Percentiles rank a stretch among this genome's conserved stretches.
Evolutionary conservation across 2,329 filamentous ascomycete species (phyloP).

Genomic region (Cladosporium sp.): DNA sequence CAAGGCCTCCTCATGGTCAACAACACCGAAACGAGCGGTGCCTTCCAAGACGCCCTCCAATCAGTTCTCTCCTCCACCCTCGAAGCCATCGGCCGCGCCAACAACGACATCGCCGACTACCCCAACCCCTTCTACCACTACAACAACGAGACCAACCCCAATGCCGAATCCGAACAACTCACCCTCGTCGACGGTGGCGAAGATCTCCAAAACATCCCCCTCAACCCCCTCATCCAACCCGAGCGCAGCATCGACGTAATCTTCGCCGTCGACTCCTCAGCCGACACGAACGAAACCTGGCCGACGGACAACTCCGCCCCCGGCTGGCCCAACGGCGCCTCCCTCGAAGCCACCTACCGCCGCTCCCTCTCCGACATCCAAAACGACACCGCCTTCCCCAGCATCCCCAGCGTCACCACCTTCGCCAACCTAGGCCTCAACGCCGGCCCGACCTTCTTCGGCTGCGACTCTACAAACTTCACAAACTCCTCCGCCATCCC

Average conservation of each 20-base stretch:
- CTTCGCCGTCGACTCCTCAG: slow-evolving; percentile 73
- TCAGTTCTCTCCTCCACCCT: slow-evolving; percentile 52
- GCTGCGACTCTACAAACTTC: slow-evolving; percentile 64
- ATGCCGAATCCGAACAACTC: slow-evolving; percentile 50
- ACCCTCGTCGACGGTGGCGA: slow-evolving; percentile 75
- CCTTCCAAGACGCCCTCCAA: slow-evolving; percentile 42
- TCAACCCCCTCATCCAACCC: slow-evolving; percentile 72
- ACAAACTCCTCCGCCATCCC: slow-evolving; percentile 40
- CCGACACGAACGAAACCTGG: slow-evolving; percentile 53
- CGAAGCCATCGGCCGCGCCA: slow-evolving; percentile 48
- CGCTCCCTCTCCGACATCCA: slow-evolving; percentile 55
- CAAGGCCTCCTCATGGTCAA: slow-evolving; percentile 64
- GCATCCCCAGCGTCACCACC: slow-evolving; percentile 68
- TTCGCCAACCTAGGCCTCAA: slow-evolving; percentile 75
- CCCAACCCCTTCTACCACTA: slow-evolving; percentile 73
- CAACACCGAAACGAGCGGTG: slow-evolving; percentile 36
- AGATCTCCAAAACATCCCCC: slow-evolving; percentile 72
- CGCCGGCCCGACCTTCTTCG: slow-evolving; percentile 69
- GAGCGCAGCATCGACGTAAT: slow-evolving; percentile 70
- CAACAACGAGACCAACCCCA: slow-evolving; percentile 55
- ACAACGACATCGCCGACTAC: slow-evolving; percentile 71
- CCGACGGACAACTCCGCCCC: slow-evolving; percentile 33
- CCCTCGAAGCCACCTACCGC: slow-evolving; percentile 68
- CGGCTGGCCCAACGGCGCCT: slow-evolving; percentile 72
- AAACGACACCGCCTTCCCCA: slow-evolving; percentile 68